Conservation (phyloP, 2,329 filamentous ascomycete genomes). For the Cytospora leucostoma region DNA sequence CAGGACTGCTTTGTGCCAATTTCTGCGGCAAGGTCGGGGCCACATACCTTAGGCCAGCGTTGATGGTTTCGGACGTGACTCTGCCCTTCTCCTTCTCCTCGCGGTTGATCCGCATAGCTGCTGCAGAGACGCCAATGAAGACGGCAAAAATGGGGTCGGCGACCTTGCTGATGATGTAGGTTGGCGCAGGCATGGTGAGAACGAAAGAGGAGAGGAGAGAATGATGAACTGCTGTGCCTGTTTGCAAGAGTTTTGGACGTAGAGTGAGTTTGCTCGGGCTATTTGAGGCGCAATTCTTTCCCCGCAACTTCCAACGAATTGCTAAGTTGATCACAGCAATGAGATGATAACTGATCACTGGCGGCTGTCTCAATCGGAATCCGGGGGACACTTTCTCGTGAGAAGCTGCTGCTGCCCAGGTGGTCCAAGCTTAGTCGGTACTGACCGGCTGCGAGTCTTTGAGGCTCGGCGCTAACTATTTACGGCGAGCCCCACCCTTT, state of each 20-base stretch:
- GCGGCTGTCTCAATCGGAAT: too few species aligned
- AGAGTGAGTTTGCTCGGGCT: not conserved
- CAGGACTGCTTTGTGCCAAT: not conserved
- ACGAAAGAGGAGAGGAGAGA: too few species aligned
- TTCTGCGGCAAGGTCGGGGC: too few species aligned
- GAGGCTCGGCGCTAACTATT: not conserved
- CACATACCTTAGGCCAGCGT: constrained; percentile 48
- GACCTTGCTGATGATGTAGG: constrained; percentile 61
- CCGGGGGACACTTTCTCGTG: not conserved
- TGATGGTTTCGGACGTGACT: constrained; percentile 52
- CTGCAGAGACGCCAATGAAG: constrained; percentile 57
- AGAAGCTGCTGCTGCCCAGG: not conserved
- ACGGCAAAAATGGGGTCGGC: constrained; percentile 62
- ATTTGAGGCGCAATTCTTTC: too few species aligned
- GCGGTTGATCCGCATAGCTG: constrained; percentile 59
- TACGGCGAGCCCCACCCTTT: not conserved
- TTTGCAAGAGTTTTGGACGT: not conserved
- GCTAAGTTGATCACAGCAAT: too few species aligned
- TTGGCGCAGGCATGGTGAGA: constrained; percentile 51
- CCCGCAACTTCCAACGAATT: not conserved
- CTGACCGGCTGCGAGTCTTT: not conserved
- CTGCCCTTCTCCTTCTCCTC: constrained; percentile 61
- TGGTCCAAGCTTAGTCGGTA: not conserved
- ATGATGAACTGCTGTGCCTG: not conserved
- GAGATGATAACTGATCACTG: too few species aligned